Base-by-base conservation (phyloP, 192 early-diverging fungal genomes). In the Obelidium mucronatum region DNA sequence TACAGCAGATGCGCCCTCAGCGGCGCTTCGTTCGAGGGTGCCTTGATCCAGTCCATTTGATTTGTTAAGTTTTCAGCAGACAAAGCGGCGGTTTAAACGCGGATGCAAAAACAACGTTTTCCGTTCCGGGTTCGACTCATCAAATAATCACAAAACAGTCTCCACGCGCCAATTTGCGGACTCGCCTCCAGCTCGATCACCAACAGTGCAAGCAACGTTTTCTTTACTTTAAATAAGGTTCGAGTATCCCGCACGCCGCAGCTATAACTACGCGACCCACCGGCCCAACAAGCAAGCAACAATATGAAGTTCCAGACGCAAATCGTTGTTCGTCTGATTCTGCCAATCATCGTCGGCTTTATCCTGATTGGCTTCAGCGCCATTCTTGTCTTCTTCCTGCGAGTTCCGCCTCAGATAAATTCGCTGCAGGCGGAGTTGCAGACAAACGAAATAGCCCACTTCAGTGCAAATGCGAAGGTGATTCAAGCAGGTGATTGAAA, bases 1-100 rank as follows among this genome's bases (percentile, higher is more conserved):
- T 78, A 59, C 59, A 74, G 40, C 17, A 79, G 73, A 24, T 79
- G 78, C 26, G 3, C n/a, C 34, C 37, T 37, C 5, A 79, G 78
- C 6, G 73, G 58, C 17, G 48, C 44, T 15, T 4, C 22, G 13
- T 64, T 26, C 58, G 39, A 22, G 65, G 65, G 65, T 28, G 55
- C 11, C 6, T 5, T 4, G 8, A 58, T 6, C 4, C 6, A 58
- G 42, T 5, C 5, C 42, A 44, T 44, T 44, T 17, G 42, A 44
- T 5, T n/a, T 44, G 42, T 44, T 44, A 11, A 44, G 42, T 44
- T 5, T 44, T n/a, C n/a, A n/a, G n/a, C n/a, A n/a, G n/a, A n/a
- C n/a, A n/a, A n/a, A n/a, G n/a, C n/a, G n/a, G n/a, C n/a, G n/a
- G n/a, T n/a, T n/a, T n/a, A n/a, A n/a, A n/a, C n/a, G n/a, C n/a